Evolutionary conservation across 164 flowering plant species (phyloP), one percentile per base, ranked within the genome.

Genomic region (Stephania japonica): DNA sequence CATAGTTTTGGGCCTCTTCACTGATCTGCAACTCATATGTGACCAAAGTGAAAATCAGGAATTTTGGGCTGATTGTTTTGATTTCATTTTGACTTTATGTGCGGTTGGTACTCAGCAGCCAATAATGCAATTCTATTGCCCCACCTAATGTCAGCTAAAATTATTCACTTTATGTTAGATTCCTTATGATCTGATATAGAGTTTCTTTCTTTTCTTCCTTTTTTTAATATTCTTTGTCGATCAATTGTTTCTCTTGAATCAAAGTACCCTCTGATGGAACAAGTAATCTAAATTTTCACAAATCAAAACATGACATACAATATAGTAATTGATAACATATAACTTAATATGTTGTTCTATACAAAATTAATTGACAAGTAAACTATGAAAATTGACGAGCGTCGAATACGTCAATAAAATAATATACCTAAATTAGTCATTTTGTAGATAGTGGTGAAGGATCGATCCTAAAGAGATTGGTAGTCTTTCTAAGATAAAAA

Each of bases 151-250:
- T 19, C 3, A 59, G 7, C 26, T 23, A 42, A 23, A 26, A 56
- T 42, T 62, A 16, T 64, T 24, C 8, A 64, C 67, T 70, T 70
- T 71, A 67, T 42, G 50, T 56, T 38, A n/a, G 41, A 42, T 38
- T 56, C 32, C 10, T 70, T 25, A 14, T 44, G 43, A 26, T 13
- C 18, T 13, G 14, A 3, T 8, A 23, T 68, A 32, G 47, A 44
- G 50, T 44, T 44, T 44, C 12, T 44, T 44, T 8, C 10, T 44
- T 44, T 44, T 13, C 10, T 8, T 44, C 50, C 7, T 44, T 8
- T 1, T 13, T 44, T 44, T 44, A 44, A 44, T 56, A 56, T 56
- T 56, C 21, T 56, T 19, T 21, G 7, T 27, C 0, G 42, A 56
- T 56, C 63, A 19, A 56, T 26, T 65, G 42, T 32, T 65, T 9